A percentile compares a stretch with the other conserved stretches of the same genome.
Evolutionary conservation across 371 early-diverging fungal species (phyloP).

Genomic region (Lichtheimia ornata): DNA sequence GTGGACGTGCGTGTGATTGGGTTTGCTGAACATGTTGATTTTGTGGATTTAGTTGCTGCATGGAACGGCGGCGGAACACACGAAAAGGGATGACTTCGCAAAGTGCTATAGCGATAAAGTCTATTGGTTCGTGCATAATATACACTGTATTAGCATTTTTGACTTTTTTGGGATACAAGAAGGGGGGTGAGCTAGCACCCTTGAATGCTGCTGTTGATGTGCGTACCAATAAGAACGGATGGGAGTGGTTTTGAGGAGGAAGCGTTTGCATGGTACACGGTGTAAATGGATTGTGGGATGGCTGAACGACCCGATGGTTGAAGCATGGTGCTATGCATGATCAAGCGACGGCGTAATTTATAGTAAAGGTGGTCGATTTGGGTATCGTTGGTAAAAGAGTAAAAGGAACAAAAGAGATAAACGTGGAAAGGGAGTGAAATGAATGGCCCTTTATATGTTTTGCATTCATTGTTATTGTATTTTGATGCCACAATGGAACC

Average conservation of each 20-base stretch:
- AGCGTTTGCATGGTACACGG: not conserved
- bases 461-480: conserved; percentile 15
- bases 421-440: conserved; percentile 12
- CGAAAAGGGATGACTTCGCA: conserved; percentile 21
- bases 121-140: conserved; percentile 4
- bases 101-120: conserved; percentile 25
- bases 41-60: not conserved
- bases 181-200: not conserved
- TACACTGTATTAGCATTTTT: too few relatives aligned
- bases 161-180: too few relatives aligned
- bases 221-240: conserved; percentile 24
- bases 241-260: conserved; percentile 15
- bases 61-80: not conserved
- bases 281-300: not conserved
- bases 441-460: conserved; percentile 3
- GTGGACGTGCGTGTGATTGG: not conserved
- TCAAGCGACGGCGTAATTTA: not conserved
- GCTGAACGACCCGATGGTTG: not conserved
- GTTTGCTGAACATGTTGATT: not conserved
- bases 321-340: conserved; percentile 4
- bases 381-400: conserved; percentile 9
- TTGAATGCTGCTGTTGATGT: not conserved
- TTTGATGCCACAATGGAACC: not conserved
- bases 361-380: not conserved
- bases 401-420: conserved; percentile 4